Conservation (phyloP, 208 protist species). For the Entamoeba dispar region DNA sequence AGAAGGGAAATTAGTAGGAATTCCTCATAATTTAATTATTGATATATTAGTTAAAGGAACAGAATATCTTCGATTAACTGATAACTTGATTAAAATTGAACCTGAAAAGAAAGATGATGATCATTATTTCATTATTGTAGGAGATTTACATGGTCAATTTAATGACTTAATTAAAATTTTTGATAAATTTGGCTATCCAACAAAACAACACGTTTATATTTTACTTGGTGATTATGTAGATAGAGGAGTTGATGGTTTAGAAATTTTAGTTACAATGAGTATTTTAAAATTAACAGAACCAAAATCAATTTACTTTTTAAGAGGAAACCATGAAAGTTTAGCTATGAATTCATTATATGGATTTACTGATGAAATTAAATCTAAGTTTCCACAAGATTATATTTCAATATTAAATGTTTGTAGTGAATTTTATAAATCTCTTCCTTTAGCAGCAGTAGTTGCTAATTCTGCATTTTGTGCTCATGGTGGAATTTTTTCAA, state of each 20-base stretch:
- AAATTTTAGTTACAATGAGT: not conserved
- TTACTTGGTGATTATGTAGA: not conserved
- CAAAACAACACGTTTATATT: slow-evolving; percentile 38
- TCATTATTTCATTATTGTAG: slow-evolving; percentile 15
- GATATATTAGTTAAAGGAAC: too few species aligned
- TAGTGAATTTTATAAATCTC: too few species aligned
- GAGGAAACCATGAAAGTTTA: not conserved
- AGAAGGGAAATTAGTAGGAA: too few species aligned
- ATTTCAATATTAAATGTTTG: too few species aligned
- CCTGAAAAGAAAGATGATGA: too few species aligned
- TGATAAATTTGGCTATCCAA: slow-evolving; percentile 93
- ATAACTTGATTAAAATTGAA: too few species aligned
- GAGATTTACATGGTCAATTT: slow-evolving; percentile 97
- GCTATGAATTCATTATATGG: not conserved
- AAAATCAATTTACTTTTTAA: not conserved
- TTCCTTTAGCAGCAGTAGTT: too few species aligned
- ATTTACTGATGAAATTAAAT: not conserved
- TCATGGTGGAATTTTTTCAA: too few species aligned
- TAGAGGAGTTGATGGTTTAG: not conserved
- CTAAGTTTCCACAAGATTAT: not conserved
- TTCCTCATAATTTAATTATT: too few species aligned
- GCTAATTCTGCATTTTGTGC: too few species aligned
- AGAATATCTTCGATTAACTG: too few species aligned
- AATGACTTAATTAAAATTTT: slow-evolving; percentile 94
- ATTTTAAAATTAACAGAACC: not conserved